Conservation (phyloP, 1,139 yeast genomes). For the Lodderomyces pseudojiufengensis region DNA sequence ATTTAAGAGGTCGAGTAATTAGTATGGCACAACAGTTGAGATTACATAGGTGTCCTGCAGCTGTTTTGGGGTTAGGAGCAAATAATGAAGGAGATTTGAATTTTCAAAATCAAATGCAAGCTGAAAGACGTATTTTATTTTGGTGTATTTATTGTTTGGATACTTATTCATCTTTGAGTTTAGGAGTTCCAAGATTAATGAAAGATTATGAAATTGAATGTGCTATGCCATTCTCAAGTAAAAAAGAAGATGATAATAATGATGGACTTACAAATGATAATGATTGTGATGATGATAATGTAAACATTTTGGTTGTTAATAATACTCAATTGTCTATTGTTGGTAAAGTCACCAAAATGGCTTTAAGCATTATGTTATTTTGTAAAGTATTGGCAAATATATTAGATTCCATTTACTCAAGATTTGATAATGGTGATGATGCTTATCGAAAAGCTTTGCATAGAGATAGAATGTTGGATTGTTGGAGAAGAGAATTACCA, state of each 20-base stretch:
- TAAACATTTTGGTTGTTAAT: conserved; percentile 55
- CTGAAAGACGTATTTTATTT: conserved; percentile 74
- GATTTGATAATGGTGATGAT: conserved; percentile 35
- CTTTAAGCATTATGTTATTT: conserved; percentile 65
- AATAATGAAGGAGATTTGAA: conserved; percentile 53
- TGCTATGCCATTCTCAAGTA: conserved; percentile 72
- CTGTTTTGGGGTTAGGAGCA: conserved; percentile 52
- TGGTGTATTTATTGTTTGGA: conserved; percentile 85
- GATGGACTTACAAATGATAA: conserved; percentile 39
- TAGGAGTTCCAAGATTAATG: conserved; percentile 79
- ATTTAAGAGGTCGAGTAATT: conserved; percentile 68
- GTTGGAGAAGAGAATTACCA: conserved; percentile 77
- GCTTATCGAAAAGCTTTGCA: conserved; percentile 39
- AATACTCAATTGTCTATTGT: conserved; percentile 57
- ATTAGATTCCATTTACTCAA: conserved; percentile 60
- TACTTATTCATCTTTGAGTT: conserved; percentile 65
- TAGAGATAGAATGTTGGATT: conserved; percentile 68
- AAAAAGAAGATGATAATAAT: conserved; percentile 35
- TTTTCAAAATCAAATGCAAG: conserved; percentile 58
- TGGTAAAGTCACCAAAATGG: conserved; percentile 63
- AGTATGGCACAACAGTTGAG: conserved; percentile 86
- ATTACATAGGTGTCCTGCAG: conserved; percentile 83
- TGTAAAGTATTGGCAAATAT: conserved; percentile 72
- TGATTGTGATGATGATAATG: conserved; percentile 43
- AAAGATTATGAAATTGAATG: conserved; percentile 84